Conservation (phyloP, 768 basidiomycete species). For the Suillus occidentalis region DNA sequence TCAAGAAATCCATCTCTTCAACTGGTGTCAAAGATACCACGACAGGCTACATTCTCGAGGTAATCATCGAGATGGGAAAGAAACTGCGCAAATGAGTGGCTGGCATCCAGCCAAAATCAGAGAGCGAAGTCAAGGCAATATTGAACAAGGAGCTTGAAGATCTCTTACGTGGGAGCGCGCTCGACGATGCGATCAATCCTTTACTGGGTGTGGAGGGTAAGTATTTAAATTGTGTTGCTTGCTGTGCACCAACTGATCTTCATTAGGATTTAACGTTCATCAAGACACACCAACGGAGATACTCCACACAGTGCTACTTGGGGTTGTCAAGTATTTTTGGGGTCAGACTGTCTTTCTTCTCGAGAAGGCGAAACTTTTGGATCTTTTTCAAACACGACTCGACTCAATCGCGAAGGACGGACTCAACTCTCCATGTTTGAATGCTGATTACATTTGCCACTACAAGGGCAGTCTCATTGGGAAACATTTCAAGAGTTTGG, state of each 20-base stretch:
- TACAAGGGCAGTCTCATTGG: slow-evolving; percentile 34
- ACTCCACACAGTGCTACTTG: slow-evolving; percentile 35
- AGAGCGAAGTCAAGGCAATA: not conserved
- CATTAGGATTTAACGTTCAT: slow-evolving; percentile 22
- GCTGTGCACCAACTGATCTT: no score
- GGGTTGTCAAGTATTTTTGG: slow-evolving; percentile 35
- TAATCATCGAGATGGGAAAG: slow-evolving; percentile 7
- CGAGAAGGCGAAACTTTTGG: slow-evolving; percentile 20
- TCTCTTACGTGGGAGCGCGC: no score
- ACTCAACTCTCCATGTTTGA: slow-evolving; percentile 24
- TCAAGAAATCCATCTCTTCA: not conserved
- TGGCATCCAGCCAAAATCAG: not conserved
- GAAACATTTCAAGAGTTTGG: slow-evolving; percentile 32
- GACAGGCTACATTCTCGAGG: not conserved
- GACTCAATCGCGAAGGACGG: slow-evolving; percentile 26
- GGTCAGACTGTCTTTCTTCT: slow-evolving; percentile 22
- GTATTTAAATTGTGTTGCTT: no score
- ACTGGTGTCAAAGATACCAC: not conserved
- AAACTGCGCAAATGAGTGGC: not conserved
- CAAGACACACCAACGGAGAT: slow-evolving; percentile 34
- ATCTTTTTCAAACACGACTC: slow-evolving; percentile 24
- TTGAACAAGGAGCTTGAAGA: no score
- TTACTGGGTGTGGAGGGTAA: no score
- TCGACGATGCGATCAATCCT: no score
- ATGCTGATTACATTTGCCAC: slow-evolving; percentile 32